Conservation (phyloP, 306 rosid species). For the Acmispon strigosus region DNA sequence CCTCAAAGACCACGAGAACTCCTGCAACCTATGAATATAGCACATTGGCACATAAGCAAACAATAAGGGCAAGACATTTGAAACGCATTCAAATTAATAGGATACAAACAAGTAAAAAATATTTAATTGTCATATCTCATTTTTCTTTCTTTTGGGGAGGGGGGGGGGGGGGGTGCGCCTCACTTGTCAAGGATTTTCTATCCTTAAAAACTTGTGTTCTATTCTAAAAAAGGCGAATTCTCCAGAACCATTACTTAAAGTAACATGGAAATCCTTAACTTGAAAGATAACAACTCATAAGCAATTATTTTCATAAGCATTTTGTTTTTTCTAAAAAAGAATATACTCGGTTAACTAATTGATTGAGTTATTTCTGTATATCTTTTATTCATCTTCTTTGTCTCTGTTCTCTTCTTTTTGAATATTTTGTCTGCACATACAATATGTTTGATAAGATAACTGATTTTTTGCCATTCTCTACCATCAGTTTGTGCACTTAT, state of each 20-base stretch:
- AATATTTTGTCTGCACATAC: neutral
- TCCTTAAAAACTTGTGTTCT: neutral
- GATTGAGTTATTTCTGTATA: neutral
- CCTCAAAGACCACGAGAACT: constrained; percentile 67
- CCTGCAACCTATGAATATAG: constrained; percentile 64
- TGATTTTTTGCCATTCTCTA: neutral
- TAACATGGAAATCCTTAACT: neutral
- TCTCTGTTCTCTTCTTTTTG: neutral
- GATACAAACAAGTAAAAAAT: neutral
- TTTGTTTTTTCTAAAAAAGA: neutral
- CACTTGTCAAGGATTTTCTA: neutral
- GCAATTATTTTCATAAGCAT: neutral
- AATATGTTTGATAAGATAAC: neutral
- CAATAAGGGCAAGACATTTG: constrained; percentile 7
- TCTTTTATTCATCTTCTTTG: neutral
- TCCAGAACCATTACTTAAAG: neutral
- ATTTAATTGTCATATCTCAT: neutral
- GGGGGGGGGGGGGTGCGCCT: neutral
- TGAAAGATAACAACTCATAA: neutral
- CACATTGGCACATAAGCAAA: constrained; percentile 9
- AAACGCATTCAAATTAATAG: neutral
- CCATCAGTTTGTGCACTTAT: neutral
- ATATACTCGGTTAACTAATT: neutral
- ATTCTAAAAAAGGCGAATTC: neutral
- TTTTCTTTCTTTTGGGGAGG: neutral